Evolutionary conservation across 2,329 filamentous ascomycete species (phyloP), one percentile per base, ranked within the genome.

Genomic region (Cadophora sp.): DNA sequence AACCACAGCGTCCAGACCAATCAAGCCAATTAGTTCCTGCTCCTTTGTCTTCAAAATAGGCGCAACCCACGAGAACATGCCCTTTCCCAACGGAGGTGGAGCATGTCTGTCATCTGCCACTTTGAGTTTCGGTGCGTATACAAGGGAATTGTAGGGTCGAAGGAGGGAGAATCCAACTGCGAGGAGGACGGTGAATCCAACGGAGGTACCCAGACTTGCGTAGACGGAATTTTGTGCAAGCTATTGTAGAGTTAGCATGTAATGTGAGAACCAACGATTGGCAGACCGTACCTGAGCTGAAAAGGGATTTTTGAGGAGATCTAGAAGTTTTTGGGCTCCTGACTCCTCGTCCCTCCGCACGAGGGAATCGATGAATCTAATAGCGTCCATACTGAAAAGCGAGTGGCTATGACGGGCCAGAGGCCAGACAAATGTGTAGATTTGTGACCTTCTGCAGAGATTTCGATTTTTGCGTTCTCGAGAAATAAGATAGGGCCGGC

Each of bases 61-160:
- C 24, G 84, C 83, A 37, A 97, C 79, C 96, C 96, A 99, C 59
- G 93, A 90, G 78, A 97, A 94, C 11, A 95, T 83, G n/a, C 92
- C 91, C 77, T 91, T 97, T 66, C 92, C 92, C 75, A 98, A 86
- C 0, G 92, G 89, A 14, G 96, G 96, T 22, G 95, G 96, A 11
- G 92, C 88, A 82, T 97, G 94, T 80, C 91, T 93, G 73, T 93
- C 89, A 79, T 98, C 95, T 78, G 93, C 92, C 83, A 97, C 91
- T 79, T 97, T 97, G 60, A 97, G 85, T 79, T 97, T 95, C 50
- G 96, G 96, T 3, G 96, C 94, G 81, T 99, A 99, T 59, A 99
- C 93, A 74, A 95, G 87, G 66, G 91, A 91, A 80, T 98, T 95
- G 80, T 94, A 94, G 5, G 96, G 96, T 69, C 96, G 92, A 65